Evolutionary conservation across 140 eudicot species (phyloP).

Genomic region (Bidens hawaiensis): DNA sequence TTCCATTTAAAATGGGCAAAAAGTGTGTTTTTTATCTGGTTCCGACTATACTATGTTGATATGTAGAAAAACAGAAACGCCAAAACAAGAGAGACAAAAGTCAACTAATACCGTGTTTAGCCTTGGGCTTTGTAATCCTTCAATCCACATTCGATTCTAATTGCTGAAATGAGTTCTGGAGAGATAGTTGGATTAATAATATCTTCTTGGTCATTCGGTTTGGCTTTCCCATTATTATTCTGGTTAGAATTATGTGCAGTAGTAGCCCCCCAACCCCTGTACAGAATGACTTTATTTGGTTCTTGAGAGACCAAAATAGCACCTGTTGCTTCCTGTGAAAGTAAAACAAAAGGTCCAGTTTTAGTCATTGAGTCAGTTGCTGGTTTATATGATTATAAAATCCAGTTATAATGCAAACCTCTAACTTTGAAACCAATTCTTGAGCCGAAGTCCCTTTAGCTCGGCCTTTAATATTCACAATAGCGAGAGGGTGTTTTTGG

Average conservation of each 20-base stretch:
- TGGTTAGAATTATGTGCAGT: constrained; percentile 27
- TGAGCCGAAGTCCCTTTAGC: constrained; percentile 87
- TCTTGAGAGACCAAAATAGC: constrained; percentile 85
- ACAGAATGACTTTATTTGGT: constrained; percentile 78
- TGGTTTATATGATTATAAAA: neutral
- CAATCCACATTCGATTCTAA: constrained; percentile 86
- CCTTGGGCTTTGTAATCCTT: constrained; percentile 19
- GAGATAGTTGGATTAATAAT: constrained; percentile 31
- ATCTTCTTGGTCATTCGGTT: constrained; percentile 19
- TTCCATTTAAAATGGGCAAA: neutral
- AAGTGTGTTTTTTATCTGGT: no score
- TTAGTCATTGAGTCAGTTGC: neutral
- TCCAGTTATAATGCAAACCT: constrained; percentile 47
- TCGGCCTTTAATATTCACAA: constrained; percentile 91
- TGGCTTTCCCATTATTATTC: constrained; percentile 6
- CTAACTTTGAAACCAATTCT: constrained; percentile 67
- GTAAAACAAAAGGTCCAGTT: neutral
- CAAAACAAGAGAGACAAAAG: neutral
- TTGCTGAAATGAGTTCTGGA: constrained; percentile 80
- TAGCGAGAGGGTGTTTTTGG: constrained; percentile 78
- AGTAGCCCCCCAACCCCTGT: constrained; percentile 82
- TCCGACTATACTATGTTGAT: no score
- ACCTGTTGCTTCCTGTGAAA: constrained; percentile 88
- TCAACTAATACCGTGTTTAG: neutral
- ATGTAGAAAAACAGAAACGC: neutral